Conservation (phyloP, 1,284 basidiomycete species). For the Mrakiaceae sp. region DNA sequence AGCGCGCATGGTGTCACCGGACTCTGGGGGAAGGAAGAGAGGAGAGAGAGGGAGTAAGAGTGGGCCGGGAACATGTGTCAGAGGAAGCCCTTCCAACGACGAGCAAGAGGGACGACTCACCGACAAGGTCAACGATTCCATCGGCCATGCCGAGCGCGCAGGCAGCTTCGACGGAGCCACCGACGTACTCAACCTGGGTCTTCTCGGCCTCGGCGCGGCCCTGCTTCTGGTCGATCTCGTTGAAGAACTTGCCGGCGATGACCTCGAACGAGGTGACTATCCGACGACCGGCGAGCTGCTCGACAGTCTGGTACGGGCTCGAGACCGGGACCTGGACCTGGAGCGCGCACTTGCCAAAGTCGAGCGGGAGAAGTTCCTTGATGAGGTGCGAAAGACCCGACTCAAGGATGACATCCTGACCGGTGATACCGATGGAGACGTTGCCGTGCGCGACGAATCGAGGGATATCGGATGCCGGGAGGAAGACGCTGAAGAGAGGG, state of each 20-base stretch:
- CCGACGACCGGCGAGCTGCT: slow-evolving; percentile 77
- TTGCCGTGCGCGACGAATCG: slow-evolving; percentile 98
- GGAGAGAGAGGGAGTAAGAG: neutral
- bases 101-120: slow-evolving; percentile 39
- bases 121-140: slow-evolving; percentile 55
- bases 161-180: slow-evolving; percentile 95
- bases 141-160: slow-evolving; percentile 94
- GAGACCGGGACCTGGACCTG: slow-evolving; percentile 90
- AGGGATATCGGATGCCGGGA: slow-evolving; percentile 94
- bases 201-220: slow-evolving; percentile 35
- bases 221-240: slow-evolving; percentile 52
- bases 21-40: slow-evolving; percentile 50
- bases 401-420: slow-evolving; percentile 91
- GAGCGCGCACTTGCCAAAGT: slow-evolving; percentile 87
- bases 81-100: too few relatives aligned
- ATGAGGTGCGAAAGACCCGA: slow-evolving; percentile 65
- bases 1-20: slow-evolving; percentile 99
- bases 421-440: slow-evolving; percentile 45
- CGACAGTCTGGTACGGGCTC: slow-evolving; percentile 55
- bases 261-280: slow-evolving; percentile 92
- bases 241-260: slow-evolving; percentile 70
- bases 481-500: slow-evolving; percentile 67
- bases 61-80: neutral
- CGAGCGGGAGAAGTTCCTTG: slow-evolving; percentile 70
- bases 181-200: slow-evolving; percentile 88